These are phyloP conservation scores for Globisporangium paroecandrum DNA, from an alignment of 352 stramenopile species.

Conservation along the genomic window DNA sequence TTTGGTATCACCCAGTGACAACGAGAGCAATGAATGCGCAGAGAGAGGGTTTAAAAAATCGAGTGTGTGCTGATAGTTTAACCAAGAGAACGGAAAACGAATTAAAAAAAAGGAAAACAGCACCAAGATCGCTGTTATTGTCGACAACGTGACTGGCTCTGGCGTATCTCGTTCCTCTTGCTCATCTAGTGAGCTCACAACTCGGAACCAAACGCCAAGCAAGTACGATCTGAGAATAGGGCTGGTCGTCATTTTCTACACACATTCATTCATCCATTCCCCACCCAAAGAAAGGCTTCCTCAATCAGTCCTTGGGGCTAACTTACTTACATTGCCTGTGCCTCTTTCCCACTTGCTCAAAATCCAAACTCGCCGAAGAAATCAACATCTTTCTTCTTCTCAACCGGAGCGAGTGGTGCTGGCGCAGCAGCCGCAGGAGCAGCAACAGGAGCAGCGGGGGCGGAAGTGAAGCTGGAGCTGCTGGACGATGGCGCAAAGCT, in stretches of 20 bases:
- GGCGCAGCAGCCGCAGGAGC: slow-evolving; percentile 21
- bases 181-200: neutral
- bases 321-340: slow-evolving; percentile 8
- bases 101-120: slow-evolving; percentile 8
- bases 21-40: neutral
- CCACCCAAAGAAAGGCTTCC: neutral
- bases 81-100: slow-evolving; percentile 1
- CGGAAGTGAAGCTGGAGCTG: slow-evolving; percentile 22
- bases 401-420: slow-evolving; percentile 24
- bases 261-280: neutral
- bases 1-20: neutral
- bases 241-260: neutral
- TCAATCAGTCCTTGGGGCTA: neutral
- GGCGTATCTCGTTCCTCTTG: neutral
- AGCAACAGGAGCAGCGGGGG: slow-evolving; percentile 1
- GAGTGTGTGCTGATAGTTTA: slow-evolving; percentile 13
- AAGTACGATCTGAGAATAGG: neutral
- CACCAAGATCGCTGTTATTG: slow-evolving; percentile 10
- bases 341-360: slow-evolving; percentile 23
- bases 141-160: neutral
- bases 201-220: neutral
- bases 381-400: slow-evolving; percentile 78
- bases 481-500: slow-evolving; percentile 16
- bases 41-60: slow-evolving; percentile 1
- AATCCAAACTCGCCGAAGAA: slow-evolving; percentile 85